Evolutionary conservation across 768 basidiomycete genomes (phyloP), one percentile per base, ranked within the genome.

Genomic region (Lactarius pseudohatsudake): DNA sequence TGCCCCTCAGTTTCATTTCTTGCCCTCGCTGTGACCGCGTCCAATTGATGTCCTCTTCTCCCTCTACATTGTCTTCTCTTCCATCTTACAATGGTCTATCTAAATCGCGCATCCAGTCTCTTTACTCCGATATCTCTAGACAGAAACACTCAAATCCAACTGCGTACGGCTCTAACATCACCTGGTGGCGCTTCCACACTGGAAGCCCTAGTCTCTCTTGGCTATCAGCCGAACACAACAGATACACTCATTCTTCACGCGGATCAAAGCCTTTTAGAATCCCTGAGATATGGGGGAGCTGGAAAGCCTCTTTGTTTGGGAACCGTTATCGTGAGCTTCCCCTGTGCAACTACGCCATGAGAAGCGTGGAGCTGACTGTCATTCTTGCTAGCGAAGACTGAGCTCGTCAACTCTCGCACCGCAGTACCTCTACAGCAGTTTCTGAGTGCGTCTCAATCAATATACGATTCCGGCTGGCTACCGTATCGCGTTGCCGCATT

Each of bases 101-200:
- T 0, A 74, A 75, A 1, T 78, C 72, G 20, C 86, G 91, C 9
- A 80, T 93, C 0, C 87, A 90, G 68, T 86, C 94, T 0, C 81
- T 98, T 8, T 98, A 96, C 77, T 90, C 94, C 9, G 94, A 96
- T 73, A 87, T 96, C 64, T 86, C 91, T 0, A 81, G 86, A 15
- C 93, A 96, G 77, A 92, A 90, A 72, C 79, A 85, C 57, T 89
- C 92, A 1, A 96, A 98, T 75, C 90, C 93, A 0, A 83, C 89
- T 2, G 88, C 92, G 4, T 97, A 88, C 75, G 77, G 85, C 58
- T 85, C 92, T 13, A 91, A 92, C 72, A 79, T 94, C 36, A 85
- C 88, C 62, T 98, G 95, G 95, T 98, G 96, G 96, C 85, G 84
- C 40, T 78, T 78, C 79, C 55, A 84, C 86, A 0, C 79, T 94